A percentile compares a stretch with the other conserved stretches of the same genome.
These are phyloP conservation scores for Candida quercuum DNA, from an alignment of 805 yeast species.

Conservation along the genomic window DNA sequence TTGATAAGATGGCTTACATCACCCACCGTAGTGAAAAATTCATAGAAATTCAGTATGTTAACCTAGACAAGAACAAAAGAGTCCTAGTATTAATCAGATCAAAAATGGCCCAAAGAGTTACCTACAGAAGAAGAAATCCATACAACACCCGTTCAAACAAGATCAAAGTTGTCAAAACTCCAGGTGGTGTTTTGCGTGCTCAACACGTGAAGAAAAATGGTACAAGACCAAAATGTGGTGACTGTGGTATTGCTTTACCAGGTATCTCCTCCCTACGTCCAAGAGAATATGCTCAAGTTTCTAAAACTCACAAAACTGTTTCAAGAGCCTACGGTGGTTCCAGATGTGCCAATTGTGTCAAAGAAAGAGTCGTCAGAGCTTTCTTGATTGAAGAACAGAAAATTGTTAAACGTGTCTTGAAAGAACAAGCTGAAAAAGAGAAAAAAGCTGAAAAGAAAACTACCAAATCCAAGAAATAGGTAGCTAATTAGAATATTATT, in stretches of 20 bases:
- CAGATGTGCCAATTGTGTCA: constrained; percentile 97
- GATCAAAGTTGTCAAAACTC: constrained; percentile 99
- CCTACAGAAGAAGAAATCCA: constrained; percentile 99
- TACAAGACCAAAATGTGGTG: constrained; percentile 81
- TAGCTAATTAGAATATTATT: neutral
- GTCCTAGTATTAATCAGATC: too few relatives aligned
- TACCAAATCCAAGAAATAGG: constrained; percentile 8
- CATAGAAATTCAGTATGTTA: too few relatives aligned
- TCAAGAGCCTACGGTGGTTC: constrained; percentile 99
- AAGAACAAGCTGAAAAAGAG: constrained; percentile 91
- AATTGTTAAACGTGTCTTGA: constrained; percentile 98
- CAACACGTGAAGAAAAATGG: constrained; percentile 92
- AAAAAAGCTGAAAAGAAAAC: constrained; percentile 63
- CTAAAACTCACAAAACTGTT: constrained; percentile 96
- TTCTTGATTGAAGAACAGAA: constrained; percentile 99
- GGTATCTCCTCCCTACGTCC: constrained; percentile 97
- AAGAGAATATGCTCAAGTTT: constrained; percentile 91
- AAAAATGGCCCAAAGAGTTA: constrained; percentile 98
- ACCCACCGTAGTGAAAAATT: too few relatives aligned
- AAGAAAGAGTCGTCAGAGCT: constrained; percentile 99
- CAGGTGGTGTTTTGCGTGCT: constrained; percentile 98
- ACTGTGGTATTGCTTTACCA: constrained; percentile 72
- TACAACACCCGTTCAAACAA: constrained; percentile 99
- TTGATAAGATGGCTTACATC: neutral
- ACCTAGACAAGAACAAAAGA: too few relatives aligned